Evolutionary conservation across 441 rosid genomes (phyloP), one percentile per base, ranked within the genome.

Genomic region (Arabidopsis lyrata): DNA sequence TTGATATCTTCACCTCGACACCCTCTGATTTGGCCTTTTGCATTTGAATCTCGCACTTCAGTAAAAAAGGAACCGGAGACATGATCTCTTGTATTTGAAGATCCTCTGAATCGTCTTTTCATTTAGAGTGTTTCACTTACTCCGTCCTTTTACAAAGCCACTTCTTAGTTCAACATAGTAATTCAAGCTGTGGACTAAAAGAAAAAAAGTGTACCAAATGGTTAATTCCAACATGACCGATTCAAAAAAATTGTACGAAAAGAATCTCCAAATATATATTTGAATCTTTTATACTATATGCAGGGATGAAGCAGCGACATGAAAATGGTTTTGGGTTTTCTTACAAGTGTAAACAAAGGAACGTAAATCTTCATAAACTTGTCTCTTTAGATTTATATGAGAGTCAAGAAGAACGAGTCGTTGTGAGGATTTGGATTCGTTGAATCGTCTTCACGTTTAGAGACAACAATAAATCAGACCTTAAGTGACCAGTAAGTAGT

Each of bases 391-490:
- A 45, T 60, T 60, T 27, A 5, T n/a, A 38, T 6, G 12, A 58
- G 48, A 50, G 35, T 38, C 61, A 50, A 7, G 58, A 70, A 27
- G 41, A 70, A 27, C n/a, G 60, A 38, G 34, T 71, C 59, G 38
- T 27, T 27, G 34, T 39, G 58, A 36, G 20, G n/a, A 39, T 29
- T 34, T 49, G 32, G 45, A 49, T 20, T 35, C 4, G 5, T 7
- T 64, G 68, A 48, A 27, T n/a, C 50, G 53, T 62, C 24, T 8
- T 50, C 54, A 52, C 62, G 68, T 62, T 29, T 29, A 50, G 32
- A 16, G 6, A 42, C 12, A 31, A 11, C 32, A 11, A 22, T 6
- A 48, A 38, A 60, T 29, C 31, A 38, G 39, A 70, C 18, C 20
- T 49, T 48, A 36, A 31, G 29, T 52, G 62, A 41, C 47, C 35